Evolutionary conservation across 2,329 filamentous ascomycete genomes (phyloP).

Genomic region (Colletotrichum shisoi): DNA sequence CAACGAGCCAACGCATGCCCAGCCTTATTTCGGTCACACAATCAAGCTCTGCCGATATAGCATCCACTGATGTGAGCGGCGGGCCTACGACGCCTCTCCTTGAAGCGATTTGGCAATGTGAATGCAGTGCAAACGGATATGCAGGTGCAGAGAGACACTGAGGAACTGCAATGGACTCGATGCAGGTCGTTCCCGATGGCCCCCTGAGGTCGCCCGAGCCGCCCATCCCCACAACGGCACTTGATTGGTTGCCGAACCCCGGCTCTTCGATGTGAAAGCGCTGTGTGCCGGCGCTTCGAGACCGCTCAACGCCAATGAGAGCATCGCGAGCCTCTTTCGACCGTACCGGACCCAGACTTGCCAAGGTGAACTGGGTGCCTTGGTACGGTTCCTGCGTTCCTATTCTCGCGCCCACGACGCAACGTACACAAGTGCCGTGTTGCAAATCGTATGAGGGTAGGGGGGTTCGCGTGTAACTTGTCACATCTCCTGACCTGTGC

Average conservation of each 20-base stretch:
- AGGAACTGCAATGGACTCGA: conserved; percentile 11
- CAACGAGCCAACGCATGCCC: neutral
- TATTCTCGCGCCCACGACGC: conserved; percentile 5
- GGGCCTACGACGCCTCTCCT: neutral
- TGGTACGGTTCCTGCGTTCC: conserved; percentile 31
- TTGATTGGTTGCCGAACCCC: conserved; percentile 37
- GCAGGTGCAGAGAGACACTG: conserved; percentile 6
- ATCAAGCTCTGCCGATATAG: conserved; percentile 28
- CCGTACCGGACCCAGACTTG: conserved; percentile 20
- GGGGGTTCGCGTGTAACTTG: neutral
- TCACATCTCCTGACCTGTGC: conserved; percentile 1
- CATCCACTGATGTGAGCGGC: conserved; percentile 14
- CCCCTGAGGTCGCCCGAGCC: conserved; percentile 22
- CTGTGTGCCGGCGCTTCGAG: conserved; percentile 40
- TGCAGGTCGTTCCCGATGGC: conserved; percentile 6
- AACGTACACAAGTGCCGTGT: conserved; percentile 27
- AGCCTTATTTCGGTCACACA: conserved; percentile 18
- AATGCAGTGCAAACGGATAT: conserved; percentile 8
- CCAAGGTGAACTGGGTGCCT: conserved; percentile 13
- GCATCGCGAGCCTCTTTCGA: conserved; percentile 30
- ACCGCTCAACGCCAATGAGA: conserved; percentile 36
- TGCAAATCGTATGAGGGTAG: conserved; percentile 2
- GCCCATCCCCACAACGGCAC: conserved; percentile 23
- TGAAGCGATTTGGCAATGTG: conserved; percentile 5
- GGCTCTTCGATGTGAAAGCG: conserved; percentile 38